Evolutionary conservation across 345 rosid genomes (phyloP).

Genomic region (Gossypium australe): DNA sequence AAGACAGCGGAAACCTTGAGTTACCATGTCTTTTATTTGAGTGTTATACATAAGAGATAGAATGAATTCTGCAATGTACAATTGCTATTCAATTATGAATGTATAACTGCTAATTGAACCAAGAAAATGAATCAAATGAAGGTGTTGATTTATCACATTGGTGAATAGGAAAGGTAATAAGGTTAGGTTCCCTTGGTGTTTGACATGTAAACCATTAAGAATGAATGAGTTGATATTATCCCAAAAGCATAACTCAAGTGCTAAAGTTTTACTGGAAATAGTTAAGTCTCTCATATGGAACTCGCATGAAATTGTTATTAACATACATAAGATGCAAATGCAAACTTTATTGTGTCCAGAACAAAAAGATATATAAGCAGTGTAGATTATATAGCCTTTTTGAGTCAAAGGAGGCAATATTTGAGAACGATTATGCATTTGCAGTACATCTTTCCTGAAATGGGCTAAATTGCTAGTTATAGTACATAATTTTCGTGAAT

Average conservation of each 20-base stretch:
- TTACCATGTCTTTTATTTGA: background rate
- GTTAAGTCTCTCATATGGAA: too few species aligned
- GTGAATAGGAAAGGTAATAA: background rate
- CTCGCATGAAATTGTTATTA: background rate
- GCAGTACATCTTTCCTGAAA: background rate
- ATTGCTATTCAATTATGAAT: background rate
- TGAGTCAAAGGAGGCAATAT: background rate
- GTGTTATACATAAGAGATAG: background rate
- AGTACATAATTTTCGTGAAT: background rate
- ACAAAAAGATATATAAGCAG: background rate
- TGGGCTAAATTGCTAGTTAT: background rate
- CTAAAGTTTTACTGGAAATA: too few species aligned
- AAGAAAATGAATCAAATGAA: background rate
- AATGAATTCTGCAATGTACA: background rate
- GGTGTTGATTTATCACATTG: background rate
- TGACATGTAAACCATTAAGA: background rate
- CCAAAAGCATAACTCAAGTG: too few species aligned
- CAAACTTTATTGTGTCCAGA: background rate
- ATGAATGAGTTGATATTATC: background rate
- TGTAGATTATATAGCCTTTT: background rate
- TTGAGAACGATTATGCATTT: background rate
- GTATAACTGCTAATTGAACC: background rate
- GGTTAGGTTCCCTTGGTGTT: background rate
- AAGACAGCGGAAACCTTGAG: background rate
- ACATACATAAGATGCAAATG: background rate